These are phyloP conservation scores for Nemania diffusa DNA, from an alignment of 2,329 filamentous ascomycete genomes.

Conservation along the genomic window DNA sequence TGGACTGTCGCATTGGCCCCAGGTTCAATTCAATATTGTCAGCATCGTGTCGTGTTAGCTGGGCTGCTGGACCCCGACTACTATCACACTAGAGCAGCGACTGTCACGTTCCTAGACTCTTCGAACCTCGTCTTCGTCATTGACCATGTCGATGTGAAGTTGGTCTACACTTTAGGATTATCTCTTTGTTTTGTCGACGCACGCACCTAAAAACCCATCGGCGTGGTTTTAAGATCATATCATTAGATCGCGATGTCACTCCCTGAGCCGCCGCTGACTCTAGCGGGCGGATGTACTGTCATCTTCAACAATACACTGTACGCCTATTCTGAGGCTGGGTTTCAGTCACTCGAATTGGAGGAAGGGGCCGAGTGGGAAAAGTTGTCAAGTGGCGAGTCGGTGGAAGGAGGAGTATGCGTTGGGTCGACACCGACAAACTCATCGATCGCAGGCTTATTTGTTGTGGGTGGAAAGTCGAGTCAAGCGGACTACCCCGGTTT, in stretches of 20 bases:
- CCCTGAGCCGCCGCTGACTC: slow-evolving; percentile 73
- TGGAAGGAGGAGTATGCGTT: slow-evolving; percentile 82
- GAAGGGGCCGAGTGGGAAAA: slow-evolving; percentile 77
- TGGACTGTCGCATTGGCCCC: slow-evolving; percentile 13
- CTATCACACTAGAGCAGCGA: slow-evolving; percentile 22
- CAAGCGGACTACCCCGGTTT: slow-evolving; percentile 74
- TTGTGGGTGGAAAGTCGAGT: slow-evolving; percentile 77
- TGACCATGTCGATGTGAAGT: slow-evolving; percentile 43
- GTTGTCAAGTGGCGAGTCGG: slow-evolving; percentile 72
- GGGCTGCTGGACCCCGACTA: slow-evolving; percentile 38
- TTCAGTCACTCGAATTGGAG: slow-evolving; percentile 77
- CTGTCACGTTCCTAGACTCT: neutral
- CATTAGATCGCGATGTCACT: slow-evolving; percentile 68
- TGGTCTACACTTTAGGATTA: slow-evolving; percentile 30
- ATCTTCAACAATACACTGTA: slow-evolving; percentile 86
- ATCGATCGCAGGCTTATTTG: slow-evolving; percentile 73
- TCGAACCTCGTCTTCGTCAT: slow-evolving; percentile 22
- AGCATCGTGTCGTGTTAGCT: slow-evolving; percentile 28
- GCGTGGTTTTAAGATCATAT: slow-evolving; percentile 19
- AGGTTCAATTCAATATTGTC: slow-evolving; percentile 5
- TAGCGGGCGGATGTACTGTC: slow-evolving; percentile 83
- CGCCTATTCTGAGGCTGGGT: slow-evolving; percentile 78
- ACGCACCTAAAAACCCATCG: slow-evolving; percentile 1
- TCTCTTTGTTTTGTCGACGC: slow-evolving; percentile 30
- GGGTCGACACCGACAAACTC: slow-evolving; percentile 70